phyloP scores from a whole-genome alignment of 495 filamentous ascomycete genomes.

The Hypoxylon rickii region DNA sequence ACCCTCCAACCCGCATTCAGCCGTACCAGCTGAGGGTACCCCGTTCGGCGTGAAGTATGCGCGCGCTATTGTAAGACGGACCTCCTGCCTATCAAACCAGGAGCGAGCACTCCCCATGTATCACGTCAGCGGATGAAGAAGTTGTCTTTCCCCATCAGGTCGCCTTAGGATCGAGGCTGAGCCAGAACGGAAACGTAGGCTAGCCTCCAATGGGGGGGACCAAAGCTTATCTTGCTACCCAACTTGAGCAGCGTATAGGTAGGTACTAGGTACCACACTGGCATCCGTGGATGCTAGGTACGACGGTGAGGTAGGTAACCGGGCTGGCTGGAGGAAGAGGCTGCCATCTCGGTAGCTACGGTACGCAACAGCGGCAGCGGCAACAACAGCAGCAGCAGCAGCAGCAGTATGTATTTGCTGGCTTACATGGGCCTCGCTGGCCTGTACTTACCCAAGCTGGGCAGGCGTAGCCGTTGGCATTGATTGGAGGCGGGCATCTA shows the following conservation, averaged over 20 bases:
- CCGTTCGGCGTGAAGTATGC: constrained; percentile 7
- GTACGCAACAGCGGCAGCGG: no score
- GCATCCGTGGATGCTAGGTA: no score
- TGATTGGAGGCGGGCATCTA: no score
- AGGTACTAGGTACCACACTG: constrained; percentile 19
- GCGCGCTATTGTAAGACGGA: constrained; percentile 22
- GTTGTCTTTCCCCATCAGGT: constrained; percentile 5
- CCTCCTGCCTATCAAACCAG: constrained; percentile 1
- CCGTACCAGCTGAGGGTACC: constrained; percentile 23
- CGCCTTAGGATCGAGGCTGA: constrained; percentile 37
- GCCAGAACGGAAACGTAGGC: constrained; percentile 4
- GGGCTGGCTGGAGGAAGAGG: neutral
- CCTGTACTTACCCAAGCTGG: no score
- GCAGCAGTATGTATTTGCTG: no score
- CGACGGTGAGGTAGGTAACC: neutral
- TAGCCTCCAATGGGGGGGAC: no score
- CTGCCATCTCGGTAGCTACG: no score
- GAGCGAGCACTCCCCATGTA: constrained; percentile 1
- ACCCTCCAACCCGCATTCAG: constrained; percentile 30
- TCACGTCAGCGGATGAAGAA: constrained; percentile 31
- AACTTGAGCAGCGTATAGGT: constrained; percentile 3
- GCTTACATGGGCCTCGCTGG: no score
- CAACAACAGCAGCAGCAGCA: no score
- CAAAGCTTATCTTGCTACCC: constrained; percentile 1
- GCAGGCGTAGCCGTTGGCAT: no score